Evolutionary conservation across 257 asterid species (phyloP), one percentile per base, ranked within the genome.

Genomic region (Petunia axillaris): DNA sequence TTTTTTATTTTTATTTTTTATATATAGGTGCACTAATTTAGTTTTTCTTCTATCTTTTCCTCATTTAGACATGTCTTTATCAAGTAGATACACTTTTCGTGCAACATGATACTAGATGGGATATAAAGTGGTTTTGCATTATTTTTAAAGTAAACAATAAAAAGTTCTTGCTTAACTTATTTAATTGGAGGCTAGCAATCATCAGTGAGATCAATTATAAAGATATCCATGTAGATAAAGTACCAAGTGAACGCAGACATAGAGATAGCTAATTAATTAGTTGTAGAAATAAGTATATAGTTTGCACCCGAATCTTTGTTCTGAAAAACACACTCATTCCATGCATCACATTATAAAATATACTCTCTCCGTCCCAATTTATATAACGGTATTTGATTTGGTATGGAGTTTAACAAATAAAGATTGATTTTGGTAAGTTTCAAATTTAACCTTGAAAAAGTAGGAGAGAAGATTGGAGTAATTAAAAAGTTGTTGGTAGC

Each of bases 91-190:
- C 79, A 66, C 1, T 37, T 25, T 62, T 82, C 68, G 71, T 77
- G 79, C 78, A 53, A 16, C 39, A 40, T 78, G 82, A 82, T 82
- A 79, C 76, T 66, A 70, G 80, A 78, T 80, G 84, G 80, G 79
- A 76, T 77, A 63, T 80, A 81, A 81, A 84, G 80, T 77, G 44
- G n/a, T 74, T n/a, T 16, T 76, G 78, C 39, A 67, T 81, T 84
- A 41, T 73, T 78, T 25, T 77, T 81, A 84, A 78, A 81, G 62
- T 11, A 78, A 77, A 66, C 82, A 75, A 10, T 63, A 59, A 81
- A 81, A 84, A 84, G 87, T 66, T 78, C 79, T 81, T 64, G 37
- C 80, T 84, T 84, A 81, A 48, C 81, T 81, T 78, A 64, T 77
- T 84, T 84, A 81, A 81, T 73, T 84, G 76, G 65, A 74, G 68